Evolutionary conservation across 2,329 filamentous ascomycete species (phyloP).

Genomic region (Botrytis squamosa): DNA sequence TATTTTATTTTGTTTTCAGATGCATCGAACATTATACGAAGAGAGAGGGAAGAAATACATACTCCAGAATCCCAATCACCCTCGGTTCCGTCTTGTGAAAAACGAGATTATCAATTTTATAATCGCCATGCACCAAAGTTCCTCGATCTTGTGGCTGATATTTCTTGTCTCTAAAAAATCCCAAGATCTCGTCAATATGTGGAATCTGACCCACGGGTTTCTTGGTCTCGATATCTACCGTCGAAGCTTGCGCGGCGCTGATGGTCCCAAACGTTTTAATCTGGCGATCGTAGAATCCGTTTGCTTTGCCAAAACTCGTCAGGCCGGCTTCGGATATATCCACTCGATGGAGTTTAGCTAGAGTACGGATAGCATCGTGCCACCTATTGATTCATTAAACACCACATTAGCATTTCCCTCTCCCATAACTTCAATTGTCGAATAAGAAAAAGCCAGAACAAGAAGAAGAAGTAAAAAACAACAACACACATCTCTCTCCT

Average conservation of each 20-base stretch:
- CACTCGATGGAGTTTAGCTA: constrained; percentile 82
- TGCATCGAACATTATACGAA: neutral
- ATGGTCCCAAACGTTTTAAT: constrained; percentile 79
- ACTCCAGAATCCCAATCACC: constrained; percentile 91
- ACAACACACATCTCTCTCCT: constrained; percentile 64
- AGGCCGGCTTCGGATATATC: constrained; percentile 66
- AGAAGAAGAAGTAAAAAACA: no score
- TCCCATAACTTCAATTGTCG: neutral
- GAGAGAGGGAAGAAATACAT: constrained; percentile 38
- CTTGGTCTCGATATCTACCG: constrained; percentile 73
- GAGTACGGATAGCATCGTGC: constrained; percentile 76
- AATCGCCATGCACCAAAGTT: constrained; percentile 89
- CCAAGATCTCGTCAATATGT: constrained; percentile 75
- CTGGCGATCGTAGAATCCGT: constrained; percentile 83
- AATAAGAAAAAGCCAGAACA: neutral
- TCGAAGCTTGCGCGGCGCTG: constrained; percentile 71
- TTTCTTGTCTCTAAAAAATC: constrained; percentile 69
- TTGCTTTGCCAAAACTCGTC: constrained; percentile 67
- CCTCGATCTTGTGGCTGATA: constrained; percentile 75
- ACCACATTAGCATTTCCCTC: constrained; percentile 7
- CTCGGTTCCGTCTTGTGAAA: constrained; percentile 86
- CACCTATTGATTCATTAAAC: constrained; percentile 52
- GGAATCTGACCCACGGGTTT: constrained; percentile 78
- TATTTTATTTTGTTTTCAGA: neutral
- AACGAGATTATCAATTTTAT: constrained; percentile 89